Base-by-base conservation (phyloP, 352 stramenopile species). In the Pilasporangium apinafurcum region DNA sequence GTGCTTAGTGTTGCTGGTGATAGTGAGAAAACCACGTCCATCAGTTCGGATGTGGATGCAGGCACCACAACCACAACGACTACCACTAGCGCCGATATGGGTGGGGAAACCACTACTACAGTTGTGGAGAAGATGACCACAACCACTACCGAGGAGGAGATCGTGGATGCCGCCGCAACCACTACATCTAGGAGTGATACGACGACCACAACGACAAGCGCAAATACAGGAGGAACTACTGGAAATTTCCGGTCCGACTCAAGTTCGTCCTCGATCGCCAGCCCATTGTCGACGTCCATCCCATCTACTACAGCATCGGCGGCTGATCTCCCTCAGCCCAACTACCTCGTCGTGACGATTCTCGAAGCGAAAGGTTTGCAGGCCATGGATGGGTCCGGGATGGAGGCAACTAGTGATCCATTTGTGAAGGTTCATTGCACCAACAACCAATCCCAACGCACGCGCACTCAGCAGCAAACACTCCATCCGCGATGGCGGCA, bases 321-420 rank as follows among this genome's bases (percentile, higher is more conserved):
- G 14, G 30, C 27, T 32, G 21, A 29, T 1, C 8, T 20, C 21
- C 40, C 53, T 8, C 37, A 50, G 35, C 51, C 72, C 16, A 87
- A 87, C 63, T 78, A 65, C 25, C 63, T 83, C 31, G 70, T 86
- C 7, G 69, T 90, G 30, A 83, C 72, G 38, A 53, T 90, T 28
- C 43, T 90, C 3, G 74, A 90, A 45, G 78, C 49, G 1, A 67
- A 62, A 12, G 70, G 68, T 0, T 35, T 90, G 14, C 46, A 75
- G 9, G 70, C 74, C 12, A 66, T 55, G 51, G 74, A 87, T 25
- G 75, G 73, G 20, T 68, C 61, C 13, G 75, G 73, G 0, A 61
- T 62, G 22, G 64, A 77, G 16, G 70, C 69, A 13, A 72, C 77
- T 2, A 90, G 74, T 44, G 75, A 90, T 34, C 78, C 78, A 31